These are phyloP conservation scores for Fusarium falciforme DNA, from an alignment of 2,329 filamentous ascomycete species.

Conservation along the genomic window DNA sequence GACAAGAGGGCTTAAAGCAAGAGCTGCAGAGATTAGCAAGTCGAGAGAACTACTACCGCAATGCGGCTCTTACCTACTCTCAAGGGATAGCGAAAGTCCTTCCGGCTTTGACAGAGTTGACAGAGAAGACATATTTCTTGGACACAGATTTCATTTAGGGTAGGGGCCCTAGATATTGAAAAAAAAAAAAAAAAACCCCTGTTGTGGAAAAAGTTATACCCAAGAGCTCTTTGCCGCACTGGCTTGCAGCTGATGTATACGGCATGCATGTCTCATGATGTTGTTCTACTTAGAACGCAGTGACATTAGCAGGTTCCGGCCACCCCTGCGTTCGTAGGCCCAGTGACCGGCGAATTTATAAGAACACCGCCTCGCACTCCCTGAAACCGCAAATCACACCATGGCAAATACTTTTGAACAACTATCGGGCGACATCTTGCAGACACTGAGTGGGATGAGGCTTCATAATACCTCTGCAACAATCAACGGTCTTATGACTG, in stretches of 20 bases:
- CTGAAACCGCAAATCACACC: background rate
- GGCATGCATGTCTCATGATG: background rate
- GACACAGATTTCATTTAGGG: background rate
- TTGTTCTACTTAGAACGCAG: background rate
- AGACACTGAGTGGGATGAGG: background rate
- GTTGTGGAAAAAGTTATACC: background rate
- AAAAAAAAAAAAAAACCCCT: background rate
- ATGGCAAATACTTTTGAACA: background rate
- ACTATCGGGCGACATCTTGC: background rate
- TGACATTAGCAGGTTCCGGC: background rate
- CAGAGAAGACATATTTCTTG: background rate
- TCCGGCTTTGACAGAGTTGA: background rate
- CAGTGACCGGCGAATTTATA: background rate
- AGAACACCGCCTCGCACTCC: background rate
- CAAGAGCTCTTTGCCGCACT: background rate
- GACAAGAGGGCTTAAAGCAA: background rate
- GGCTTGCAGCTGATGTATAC: too few species aligned
- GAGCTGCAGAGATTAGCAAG: slow-evolving; percentile 3
- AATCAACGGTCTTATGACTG: background rate
- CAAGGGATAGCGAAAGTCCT: slow-evolving; percentile 12
- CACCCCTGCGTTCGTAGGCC: background rate
- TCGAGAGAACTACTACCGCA: slow-evolving; percentile 9
- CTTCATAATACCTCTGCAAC: background rate
- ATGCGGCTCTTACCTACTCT: slow-evolving; percentile 9
- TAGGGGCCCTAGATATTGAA: background rate